phyloP scores from a whole-genome alignment of 176 grass and related monocot species.

The Ananas comosus region DNA sequence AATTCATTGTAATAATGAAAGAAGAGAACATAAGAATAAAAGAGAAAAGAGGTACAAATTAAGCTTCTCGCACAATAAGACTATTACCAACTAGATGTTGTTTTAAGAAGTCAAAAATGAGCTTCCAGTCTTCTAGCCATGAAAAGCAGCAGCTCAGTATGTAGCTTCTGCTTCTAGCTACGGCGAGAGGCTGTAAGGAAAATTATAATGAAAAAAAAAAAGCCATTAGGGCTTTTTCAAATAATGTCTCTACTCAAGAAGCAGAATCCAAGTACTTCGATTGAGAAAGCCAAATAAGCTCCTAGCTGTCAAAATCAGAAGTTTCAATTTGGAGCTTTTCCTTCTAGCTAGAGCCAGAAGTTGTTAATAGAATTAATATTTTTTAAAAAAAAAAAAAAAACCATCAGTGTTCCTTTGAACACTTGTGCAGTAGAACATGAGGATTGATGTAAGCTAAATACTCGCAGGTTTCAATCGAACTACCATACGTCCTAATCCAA shows the following conservation, averaged over 20 bases:
- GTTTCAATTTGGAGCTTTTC: neutral
- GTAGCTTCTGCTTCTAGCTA: no score
- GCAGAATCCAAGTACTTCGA: neutral
- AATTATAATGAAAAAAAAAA: no score
- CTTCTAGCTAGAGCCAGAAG: neutral
- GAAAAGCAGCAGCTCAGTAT: neutral
- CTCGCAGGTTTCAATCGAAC: constrained; percentile 34
- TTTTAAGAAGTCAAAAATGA: neutral
- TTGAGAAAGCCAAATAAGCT: neutral
- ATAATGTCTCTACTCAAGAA: no score
- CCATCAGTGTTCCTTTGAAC: neutral
- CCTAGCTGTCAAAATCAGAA: no score
- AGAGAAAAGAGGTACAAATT: neutral
- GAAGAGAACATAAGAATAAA: neutral
- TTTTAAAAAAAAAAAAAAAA: no score
- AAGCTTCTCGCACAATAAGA: neutral
- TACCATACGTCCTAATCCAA: constrained; percentile 44
- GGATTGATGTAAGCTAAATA: neutral
- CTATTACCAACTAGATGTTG: neutral
- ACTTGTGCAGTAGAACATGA: neutral
- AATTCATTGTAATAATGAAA: no score
- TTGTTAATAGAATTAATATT: neutral
- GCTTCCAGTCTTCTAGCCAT: neutral
- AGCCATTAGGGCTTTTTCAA: no score
- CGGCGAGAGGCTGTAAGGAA: no score